Base-by-base conservation (phyloP, 148 eudicot genomes). In the Silene latifolia region DNA sequence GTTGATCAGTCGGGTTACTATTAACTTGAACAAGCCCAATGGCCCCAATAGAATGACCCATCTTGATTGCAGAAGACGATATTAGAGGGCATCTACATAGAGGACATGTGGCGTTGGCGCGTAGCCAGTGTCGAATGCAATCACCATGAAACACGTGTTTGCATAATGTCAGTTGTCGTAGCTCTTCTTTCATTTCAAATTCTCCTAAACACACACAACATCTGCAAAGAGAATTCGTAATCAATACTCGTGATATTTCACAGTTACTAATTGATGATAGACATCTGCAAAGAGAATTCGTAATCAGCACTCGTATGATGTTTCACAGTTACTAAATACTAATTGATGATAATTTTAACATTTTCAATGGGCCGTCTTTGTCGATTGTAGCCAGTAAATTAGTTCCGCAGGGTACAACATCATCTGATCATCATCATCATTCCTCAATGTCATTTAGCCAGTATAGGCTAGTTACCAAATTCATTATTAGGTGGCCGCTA, bases 161-260 rank as follows among this genome's bases (percentile, higher is more conserved):
- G 87, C 98, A 91, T 14, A 79, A 75, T 15, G 89, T 82, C 17
- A 91, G 78, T 69, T 86, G 89, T 10, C 84, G 63, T 56, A 93
- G 57, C 82, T 89, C 89, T 74, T 91, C 90, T 56, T 87, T 82
- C 83, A 82, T 44, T 82, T 91, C 90, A 67, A 91, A 93, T 79
- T 91, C 98, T 69, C 98, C 98, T 85, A 93, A 80, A 76, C 98
- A 93, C 63, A 93, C 98, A 72, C 98, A 93, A 53, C 97, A 93
- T 83, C 98, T 93, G 80, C 23, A 70, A 35, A 74, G 18, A 44
- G n/a, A 8, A 18, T 39, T 72, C 32, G 20, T 19, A 60, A 4
- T 60, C 18, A 72, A n/a, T 10, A 51, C 18, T 11, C 11, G 9
- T n/a, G 29, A 27, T 27, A 27, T 27, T 27, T 27, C 29, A 1